phyloP scores from a whole-genome alignment of 2,329 filamentous ascomycete genomes.

The Fusarium siculi region DNA sequence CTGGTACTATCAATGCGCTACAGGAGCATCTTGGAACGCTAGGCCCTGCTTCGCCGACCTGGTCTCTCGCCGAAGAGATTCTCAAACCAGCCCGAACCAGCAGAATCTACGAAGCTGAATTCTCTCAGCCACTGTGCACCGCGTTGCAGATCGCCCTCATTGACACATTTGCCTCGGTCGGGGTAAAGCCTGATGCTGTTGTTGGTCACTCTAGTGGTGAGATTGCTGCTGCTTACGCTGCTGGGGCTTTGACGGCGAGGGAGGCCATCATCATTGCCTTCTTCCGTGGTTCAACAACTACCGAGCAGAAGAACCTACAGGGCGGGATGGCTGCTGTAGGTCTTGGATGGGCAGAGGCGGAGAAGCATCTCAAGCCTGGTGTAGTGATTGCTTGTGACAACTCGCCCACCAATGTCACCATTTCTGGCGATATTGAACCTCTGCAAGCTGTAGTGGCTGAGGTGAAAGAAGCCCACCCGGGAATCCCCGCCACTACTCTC shows the following conservation, averaged over 20 bases:
- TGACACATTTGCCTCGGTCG: conserved; percentile 49
- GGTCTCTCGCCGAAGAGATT: background rate
- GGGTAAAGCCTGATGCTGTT: conserved; percentile 49
- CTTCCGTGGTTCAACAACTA: conserved; percentile 48
- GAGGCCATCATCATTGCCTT: conserved; percentile 55
- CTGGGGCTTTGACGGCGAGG: conserved; percentile 50
- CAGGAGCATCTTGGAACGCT: background rate
- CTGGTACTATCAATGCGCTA: conserved; percentile 16
- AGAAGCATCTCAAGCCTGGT: conserved; percentile 34
- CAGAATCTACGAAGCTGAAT: background rate
- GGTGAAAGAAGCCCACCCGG: conserved; percentile 45
- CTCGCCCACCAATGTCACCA: conserved; percentile 49
- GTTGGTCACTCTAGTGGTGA: conserved; percentile 59
- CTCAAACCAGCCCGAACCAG: background rate
- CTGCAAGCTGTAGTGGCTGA: conserved; percentile 43
- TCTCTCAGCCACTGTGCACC: conserved; percentile 55
- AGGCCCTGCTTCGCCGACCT: background rate
- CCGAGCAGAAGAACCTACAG: background rate
- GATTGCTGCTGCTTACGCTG: conserved; percentile 57
- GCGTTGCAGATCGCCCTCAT: conserved; percentile 58
- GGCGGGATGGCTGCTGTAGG: conserved; percentile 56
- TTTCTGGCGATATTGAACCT: conserved; percentile 46
- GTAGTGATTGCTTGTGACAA: conserved; percentile 53
- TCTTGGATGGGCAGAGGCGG: conserved; percentile 44
- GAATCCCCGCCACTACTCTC: conserved; percentile 47